These are phyloP conservation scores for Clonostachys sp. DNA, from an alignment of 2,329 filamentous ascomycete species.

Conservation along the genomic window DNA sequence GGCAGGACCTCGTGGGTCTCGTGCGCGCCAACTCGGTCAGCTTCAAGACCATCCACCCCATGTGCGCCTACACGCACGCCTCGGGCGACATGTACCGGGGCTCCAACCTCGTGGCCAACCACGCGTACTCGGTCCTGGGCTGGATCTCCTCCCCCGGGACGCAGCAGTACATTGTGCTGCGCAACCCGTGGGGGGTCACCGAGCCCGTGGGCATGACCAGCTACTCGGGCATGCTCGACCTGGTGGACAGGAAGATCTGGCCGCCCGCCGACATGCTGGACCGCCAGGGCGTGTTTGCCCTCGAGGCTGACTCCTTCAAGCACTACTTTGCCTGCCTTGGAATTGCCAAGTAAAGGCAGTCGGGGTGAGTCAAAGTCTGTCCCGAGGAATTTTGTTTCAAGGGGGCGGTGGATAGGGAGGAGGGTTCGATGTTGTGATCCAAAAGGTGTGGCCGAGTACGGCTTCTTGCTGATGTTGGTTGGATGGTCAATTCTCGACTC, in stretches of 20 bases:
- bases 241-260: conserved; percentile 28
- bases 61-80: conserved; percentile 33
- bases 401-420: no score
- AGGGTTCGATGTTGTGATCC: no score
- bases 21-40: conserved; percentile 33
- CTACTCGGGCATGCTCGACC: conserved; percentile 30
- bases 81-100: conserved; percentile 28
- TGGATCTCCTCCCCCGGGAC: conserved; percentile 23
- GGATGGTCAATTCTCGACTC: no score
- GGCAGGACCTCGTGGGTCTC: conserved; percentile 25
- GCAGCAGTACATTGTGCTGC: conserved; percentile 32
- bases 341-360: conserved; percentile 19
- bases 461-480: no score
- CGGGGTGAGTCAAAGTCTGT: no score
- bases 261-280: conserved; percentile 27
- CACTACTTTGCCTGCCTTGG: conserved; percentile 23
- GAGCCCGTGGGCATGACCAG: conserved; percentile 31
- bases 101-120: conserved; percentile 36
- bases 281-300: conserved; percentile 26
- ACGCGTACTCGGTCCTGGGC: conserved; percentile 36
- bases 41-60: conserved; percentile 35
- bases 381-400: no score
- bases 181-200: conserved; percentile 38
- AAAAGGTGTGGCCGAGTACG: no score
- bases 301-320: conserved; percentile 27